Percentiles rank a stretch among this genome's conserved stretches.
These are phyloP conservation scores for Boletus bicolor DNA, from an alignment of 768 basidiomycete genomes.

Conservation along the genomic window DNA sequence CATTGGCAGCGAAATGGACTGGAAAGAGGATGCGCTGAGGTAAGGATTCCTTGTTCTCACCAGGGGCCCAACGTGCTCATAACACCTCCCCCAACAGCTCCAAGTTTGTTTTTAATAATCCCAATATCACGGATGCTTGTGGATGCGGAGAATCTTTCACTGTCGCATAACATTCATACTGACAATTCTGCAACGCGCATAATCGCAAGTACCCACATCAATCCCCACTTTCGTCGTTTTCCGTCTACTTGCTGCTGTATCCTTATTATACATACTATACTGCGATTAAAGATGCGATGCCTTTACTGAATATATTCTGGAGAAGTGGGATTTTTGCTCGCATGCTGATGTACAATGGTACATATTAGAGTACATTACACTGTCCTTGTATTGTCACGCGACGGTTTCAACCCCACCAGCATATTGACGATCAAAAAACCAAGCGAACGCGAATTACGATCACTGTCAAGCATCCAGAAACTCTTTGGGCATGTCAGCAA, in stretches of 20 bases:
- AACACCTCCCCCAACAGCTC: slow-evolving; percentile 44
- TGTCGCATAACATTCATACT: slow-evolving; percentile 34
- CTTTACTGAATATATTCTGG: not conserved
- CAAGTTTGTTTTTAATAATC: slow-evolving; percentile 83
- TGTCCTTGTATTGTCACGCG: not conserved
- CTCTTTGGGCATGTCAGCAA: slow-evolving; percentile 76
- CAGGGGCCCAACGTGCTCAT: slow-evolving; percentile 2
- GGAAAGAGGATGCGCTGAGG: slow-evolving; percentile 92
- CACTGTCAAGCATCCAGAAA: slow-evolving; percentile 49
- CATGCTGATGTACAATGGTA: slow-evolving; percentile 6
- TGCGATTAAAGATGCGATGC: slow-evolving; percentile 11
- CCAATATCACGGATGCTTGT: slow-evolving; percentile 92
- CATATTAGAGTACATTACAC: slow-evolving; percentile 16
- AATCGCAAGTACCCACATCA: slow-evolving; percentile 11
- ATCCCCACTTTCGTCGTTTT: slow-evolving; percentile 1
- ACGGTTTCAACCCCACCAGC: slow-evolving; percentile 1
- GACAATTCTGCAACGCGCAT: slow-evolving; percentile 8
- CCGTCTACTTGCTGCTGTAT: slow-evolving; percentile 20
- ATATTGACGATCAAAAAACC: not conserved
- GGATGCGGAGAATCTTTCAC: slow-evolving; percentile 94
- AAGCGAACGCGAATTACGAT: not conserved
- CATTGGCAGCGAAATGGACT: slow-evolving; percentile 99
- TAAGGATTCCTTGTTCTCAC: slow-evolving; percentile 22
- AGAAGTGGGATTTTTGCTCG: slow-evolving; percentile 13
- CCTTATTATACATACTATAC: slow-evolving; percentile 22